Conservation (phyloP, 2,329 filamentous ascomycete genomes). For the Ophiocordyceps camponoti-rufipedis region DNA sequence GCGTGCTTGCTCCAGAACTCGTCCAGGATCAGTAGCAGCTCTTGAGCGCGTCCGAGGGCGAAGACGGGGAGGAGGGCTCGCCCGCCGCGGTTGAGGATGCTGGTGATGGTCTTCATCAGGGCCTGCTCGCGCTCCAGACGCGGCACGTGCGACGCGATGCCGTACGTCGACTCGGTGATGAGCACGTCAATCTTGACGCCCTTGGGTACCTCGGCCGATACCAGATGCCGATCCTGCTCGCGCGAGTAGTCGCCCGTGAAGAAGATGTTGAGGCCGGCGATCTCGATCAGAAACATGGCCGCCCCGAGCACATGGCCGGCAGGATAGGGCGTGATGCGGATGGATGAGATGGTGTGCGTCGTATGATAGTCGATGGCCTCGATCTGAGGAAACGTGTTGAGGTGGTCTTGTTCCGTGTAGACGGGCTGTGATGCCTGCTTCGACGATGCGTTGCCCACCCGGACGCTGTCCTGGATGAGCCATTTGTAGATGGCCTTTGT, state of each 20-base stretch:
- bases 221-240: slow-evolving; percentile 87
- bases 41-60: slow-evolving; percentile 82
- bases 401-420: slow-evolving; percentile 89
- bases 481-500: slow-evolving; percentile 99
- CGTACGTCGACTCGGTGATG: slow-evolving; percentile 95
- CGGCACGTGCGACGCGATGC: slow-evolving; percentile 84
- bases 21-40: slow-evolving; percentile 83
- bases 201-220: slow-evolving; percentile 78
- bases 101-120: slow-evolving; percentile 88
- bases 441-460: slow-evolving; percentile 58
- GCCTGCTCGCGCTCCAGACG: slow-evolving; percentile 80
- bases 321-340: slow-evolving; percentile 90
- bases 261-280: slow-evolving; percentile 88
- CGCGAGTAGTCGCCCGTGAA: slow-evolving; percentile 97
- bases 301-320: slow-evolving; percentile 95
- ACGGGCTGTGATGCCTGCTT: slow-evolving; percentile 52
- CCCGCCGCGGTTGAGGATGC: slow-evolving; percentile 77
- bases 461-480: slow-evolving; percentile 93
- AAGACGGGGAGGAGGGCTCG: slow-evolving; percentile 91
- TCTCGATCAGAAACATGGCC: slow-evolving; percentile 96
- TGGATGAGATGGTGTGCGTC: slow-evolving; percentile 90
- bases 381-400: slow-evolving; percentile 83
- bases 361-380: slow-evolving; percentile 98
- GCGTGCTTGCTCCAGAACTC: slow-evolving; percentile 89
- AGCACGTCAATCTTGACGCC: slow-evolving; percentile 88